A percentile compares a stretch with the other conserved stretches of the same genome.
Evolutionary conservation across 257 asterid species (phyloP).

Genomic region (Solanum infundibuliforme): DNA sequence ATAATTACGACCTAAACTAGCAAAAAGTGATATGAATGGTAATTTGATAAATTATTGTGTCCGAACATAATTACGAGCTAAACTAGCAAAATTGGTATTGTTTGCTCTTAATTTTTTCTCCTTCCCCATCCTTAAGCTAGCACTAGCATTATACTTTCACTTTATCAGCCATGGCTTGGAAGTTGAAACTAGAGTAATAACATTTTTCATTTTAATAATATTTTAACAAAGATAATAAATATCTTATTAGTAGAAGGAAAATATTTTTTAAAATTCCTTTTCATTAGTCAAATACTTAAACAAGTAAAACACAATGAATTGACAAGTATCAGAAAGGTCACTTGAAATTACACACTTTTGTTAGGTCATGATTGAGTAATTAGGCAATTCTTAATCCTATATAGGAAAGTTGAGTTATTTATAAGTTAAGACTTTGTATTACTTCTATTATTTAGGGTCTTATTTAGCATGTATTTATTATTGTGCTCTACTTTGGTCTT

Average conservation of each 20-base stretch:
- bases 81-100: background rate
- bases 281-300: background rate
- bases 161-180: background rate
- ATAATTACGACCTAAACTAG: no score
- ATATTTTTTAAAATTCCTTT: background rate
- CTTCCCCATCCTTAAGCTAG: background rate
- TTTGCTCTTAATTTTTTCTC: background rate
- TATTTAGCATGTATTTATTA: background rate
- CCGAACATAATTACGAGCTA: background rate
- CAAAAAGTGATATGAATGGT: background rate
- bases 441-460: background rate
- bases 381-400: background rate
- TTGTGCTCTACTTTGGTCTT: background rate
- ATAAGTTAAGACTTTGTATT: background rate
- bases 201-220: background rate
- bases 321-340: background rate
- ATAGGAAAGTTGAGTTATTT: background rate
- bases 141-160: background rate
- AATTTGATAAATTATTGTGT: background rate
- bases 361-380: background rate
- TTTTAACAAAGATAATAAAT: background rate
- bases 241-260: background rate
- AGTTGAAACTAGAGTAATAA: background rate
- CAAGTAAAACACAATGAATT: background rate
- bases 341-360: background rate